Conservation (phyloP, 805 yeast species). For the Saitoella complicata region DNA sequence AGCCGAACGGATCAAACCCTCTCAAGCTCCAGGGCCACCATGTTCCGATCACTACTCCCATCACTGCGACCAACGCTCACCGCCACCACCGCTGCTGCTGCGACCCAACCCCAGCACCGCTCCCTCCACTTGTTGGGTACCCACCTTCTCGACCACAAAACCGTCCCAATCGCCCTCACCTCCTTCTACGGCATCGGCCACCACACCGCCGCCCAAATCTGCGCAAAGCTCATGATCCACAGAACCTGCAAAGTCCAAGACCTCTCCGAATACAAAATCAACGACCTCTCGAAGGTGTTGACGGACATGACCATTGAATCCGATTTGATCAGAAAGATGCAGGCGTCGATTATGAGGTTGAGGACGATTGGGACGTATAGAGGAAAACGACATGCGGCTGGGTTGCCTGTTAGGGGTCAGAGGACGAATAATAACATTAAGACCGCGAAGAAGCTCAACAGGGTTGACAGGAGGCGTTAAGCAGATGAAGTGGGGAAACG, state of each 20-base stretch:
- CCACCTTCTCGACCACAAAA: neutral
- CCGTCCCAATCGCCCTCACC: conserved; percentile 45
- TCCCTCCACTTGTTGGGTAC: conserved; percentile 5
- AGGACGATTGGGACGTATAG: conserved; percentile 67
- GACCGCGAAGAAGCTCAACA: conserved; percentile 78
- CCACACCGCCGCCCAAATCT: conserved; percentile 51
- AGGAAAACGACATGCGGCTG: conserved; percentile 79
- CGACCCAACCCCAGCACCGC: too few species aligned
- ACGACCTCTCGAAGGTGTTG: conserved; percentile 76
- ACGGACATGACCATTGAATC: conserved; percentile 73
- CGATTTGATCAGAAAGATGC: conserved; percentile 39
- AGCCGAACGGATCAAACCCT: too few species aligned
- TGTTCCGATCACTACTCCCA: too few species aligned
- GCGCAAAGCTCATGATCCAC: conserved; percentile 79
- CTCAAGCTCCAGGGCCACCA: too few species aligned
- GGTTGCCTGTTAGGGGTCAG: conserved; percentile 74
- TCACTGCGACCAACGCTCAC: too few species aligned
- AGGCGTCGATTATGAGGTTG: conserved; percentile 65
- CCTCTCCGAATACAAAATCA: conserved; percentile 68
- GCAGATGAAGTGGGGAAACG: too few species aligned
- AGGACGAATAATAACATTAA: conserved; percentile 77
- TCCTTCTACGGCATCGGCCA: conserved; percentile 80
- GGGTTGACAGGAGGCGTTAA: conserved; percentile 28
- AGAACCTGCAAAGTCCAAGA: conserved; percentile 93
- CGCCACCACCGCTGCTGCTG: too few species aligned